These are phyloP conservation scores for Balamuthia mandrillaris DNA, from an alignment of 208 protist species.

Conservation along the genomic window DNA sequence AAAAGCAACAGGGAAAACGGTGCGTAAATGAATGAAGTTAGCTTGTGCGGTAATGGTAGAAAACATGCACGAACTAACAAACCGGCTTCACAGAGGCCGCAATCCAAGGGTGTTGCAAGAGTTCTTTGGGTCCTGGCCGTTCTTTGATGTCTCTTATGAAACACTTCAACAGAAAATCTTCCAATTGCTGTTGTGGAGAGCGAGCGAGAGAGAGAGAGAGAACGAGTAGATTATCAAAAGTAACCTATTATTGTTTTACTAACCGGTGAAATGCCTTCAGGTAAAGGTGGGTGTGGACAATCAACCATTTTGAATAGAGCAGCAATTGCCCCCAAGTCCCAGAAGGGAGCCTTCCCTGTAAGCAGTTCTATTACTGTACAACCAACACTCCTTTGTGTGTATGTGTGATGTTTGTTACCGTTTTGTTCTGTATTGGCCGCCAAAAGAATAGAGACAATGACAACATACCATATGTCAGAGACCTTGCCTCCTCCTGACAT, in stretches of 20 bases:
- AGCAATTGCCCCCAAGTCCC: conserved; percentile 77
- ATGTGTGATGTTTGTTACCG: background rate
- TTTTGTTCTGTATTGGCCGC: too few relatives aligned
- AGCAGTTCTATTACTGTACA: conserved; percentile 88
- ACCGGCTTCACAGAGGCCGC: background rate
- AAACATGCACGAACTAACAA: too few relatives aligned
- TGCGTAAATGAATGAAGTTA: too few relatives aligned
- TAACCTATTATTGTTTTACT: too few relatives aligned
- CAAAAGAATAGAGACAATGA: background rate
- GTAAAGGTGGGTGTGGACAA: conserved; percentile 48
- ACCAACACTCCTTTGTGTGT: conserved; percentile 68
- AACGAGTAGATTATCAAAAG: too few relatives aligned
- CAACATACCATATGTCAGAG: conserved; percentile 79
- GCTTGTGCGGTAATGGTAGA: too few relatives aligned
- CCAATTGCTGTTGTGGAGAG: conserved; percentile 28
- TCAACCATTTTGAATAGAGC: conserved; percentile 83
- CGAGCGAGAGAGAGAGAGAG: conserved; percentile 64
- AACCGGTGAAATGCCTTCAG: conserved; percentile 5
- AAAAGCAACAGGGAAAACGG: too few relatives aligned
- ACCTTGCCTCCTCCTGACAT: conserved; percentile 70
- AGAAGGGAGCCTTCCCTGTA: conserved; percentile 83
- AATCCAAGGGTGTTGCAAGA: conserved; percentile 69
- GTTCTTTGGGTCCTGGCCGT: conserved; percentile 61
- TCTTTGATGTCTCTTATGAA: conserved; percentile 75
- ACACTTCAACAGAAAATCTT: conserved; percentile 74